These are phyloP conservation scores for Chrysoporthe puriensis DNA, from an alignment of 2,329 filamentous ascomycete species.

Conservation along the genomic window DNA sequence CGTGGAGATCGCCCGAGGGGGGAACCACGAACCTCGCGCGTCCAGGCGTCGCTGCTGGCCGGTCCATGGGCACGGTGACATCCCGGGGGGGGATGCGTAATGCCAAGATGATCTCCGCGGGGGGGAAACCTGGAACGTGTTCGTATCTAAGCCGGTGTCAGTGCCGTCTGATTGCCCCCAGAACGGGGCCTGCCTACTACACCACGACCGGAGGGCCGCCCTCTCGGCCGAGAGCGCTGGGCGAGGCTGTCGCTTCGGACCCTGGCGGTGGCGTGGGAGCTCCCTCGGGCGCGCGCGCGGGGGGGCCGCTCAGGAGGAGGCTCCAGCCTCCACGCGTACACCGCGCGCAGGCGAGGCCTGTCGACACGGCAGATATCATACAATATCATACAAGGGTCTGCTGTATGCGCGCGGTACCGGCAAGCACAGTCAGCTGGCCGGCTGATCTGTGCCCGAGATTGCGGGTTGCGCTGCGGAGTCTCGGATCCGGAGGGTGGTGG, in stretches of 20 bases:
- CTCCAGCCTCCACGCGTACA: background rate
- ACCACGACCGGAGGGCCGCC: no score
- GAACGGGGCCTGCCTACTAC: no score
- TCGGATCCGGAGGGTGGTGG: background rate
- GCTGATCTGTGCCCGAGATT: background rate
- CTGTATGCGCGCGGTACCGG: no score
- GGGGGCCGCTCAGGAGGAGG: background rate
- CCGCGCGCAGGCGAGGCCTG: constrained; percentile 1
- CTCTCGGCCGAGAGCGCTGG: no score
- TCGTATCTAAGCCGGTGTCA: background rate
- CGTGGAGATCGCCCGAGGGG: no score
- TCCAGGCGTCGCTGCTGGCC: background rate
- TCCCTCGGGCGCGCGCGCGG: no score
- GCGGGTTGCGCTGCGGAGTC: background rate
- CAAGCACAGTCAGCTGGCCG: background rate
- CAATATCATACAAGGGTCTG: background rate
- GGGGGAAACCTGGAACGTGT: background rate
- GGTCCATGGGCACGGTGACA: background rate
- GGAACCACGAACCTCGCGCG: background rate
- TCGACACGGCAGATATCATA: background rate
- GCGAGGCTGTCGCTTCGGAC: background rate
- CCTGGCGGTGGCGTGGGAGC: background rate
- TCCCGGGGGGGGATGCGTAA: background rate
- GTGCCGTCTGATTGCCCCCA: constrained; percentile 7
- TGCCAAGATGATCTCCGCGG: constrained; percentile 2